Conservation (phyloP, 2,329 filamentous ascomycete species). For the Curvularia hawaiiensis region DNA sequence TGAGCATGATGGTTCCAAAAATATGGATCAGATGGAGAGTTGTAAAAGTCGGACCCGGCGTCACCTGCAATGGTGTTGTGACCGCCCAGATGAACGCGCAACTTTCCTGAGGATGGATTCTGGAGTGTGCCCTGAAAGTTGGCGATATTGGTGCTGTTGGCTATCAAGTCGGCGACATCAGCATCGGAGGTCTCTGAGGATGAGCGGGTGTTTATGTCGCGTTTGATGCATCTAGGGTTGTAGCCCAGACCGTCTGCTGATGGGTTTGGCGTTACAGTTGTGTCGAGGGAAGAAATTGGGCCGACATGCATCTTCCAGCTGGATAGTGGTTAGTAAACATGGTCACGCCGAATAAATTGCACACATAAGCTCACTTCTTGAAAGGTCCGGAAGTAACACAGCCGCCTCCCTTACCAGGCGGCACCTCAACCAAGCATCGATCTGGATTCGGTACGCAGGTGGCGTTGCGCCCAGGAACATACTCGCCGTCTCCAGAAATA, state of each 20-base stretch:
- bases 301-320: constrained; percentile 50
- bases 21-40: constrained; percentile 52
- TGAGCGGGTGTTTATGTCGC: constrained; percentile 40
- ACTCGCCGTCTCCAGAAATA: constrained; percentile 6
- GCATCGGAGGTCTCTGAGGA: constrained; percentile 30
- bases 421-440: constrained; percentile 4
- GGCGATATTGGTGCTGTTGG: constrained; percentile 28
- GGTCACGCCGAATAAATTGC: neutral
- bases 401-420: constrained; percentile 58
- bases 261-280: constrained; percentile 36
- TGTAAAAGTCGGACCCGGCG: constrained; percentile 46
- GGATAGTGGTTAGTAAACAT: neutral
- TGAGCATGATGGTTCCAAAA: constrained; percentile 54
- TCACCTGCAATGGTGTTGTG: constrained; percentile 43
- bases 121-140: constrained; percentile 48
- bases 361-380: constrained; percentile 43
- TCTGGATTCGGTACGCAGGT: constrained; percentile 1
- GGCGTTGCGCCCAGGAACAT: constrained; percentile 1
- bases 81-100: constrained; percentile 53
- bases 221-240: constrained; percentile 46
- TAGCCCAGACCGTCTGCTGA: constrained; percentile 30
- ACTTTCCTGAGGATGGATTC: constrained; percentile 34
- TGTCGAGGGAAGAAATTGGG: constrained; percentile 49
- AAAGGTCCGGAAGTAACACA: constrained; percentile 60
- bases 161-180: constrained; percentile 30